These are phyloP conservation scores for Clarireedia paspali DNA, from an alignment of 2,329 filamentous ascomycete genomes.

Conservation along the genomic window DNA sequence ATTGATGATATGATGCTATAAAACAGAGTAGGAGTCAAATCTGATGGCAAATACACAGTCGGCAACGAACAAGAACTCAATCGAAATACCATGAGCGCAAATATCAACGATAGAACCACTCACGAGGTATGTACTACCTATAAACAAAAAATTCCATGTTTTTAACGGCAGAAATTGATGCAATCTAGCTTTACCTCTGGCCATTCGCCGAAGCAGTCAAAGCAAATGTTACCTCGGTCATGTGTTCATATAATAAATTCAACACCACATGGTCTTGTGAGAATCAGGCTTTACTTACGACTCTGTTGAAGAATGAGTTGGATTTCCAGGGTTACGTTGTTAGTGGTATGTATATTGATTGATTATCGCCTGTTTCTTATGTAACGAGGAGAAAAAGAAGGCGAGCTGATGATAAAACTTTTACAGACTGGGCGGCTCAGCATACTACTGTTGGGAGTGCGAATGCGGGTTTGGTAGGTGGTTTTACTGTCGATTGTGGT, in stretches of 20 bases:
- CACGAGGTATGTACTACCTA: conserved; percentile 58
- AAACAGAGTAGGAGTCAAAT: too few relatives aligned
- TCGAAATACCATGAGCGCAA: conserved; percentile 45
- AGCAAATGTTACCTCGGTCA: conserved; percentile 56
- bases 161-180: not conserved
- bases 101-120: conserved; percentile 56
- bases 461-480: conserved; percentile 53
- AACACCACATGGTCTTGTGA: conserved; percentile 63
- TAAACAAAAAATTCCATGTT: conserved; percentile 16
- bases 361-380: too few relatives aligned
- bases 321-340: conserved; percentile 68
- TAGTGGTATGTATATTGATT: conserved; percentile 30
- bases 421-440: conserved; percentile 66
- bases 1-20: too few relatives aligned
- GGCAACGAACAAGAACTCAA: conserved; percentile 62
- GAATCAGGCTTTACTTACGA: conserved; percentile 52
- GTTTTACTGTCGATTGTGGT: not conserved
- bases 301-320: conserved; percentile 60
- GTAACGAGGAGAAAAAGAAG: too few relatives aligned
- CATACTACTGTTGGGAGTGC: conserved; percentile 61
- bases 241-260: conserved; percentile 69
- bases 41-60: conserved; percentile 30
- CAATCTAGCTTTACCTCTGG: conserved; percentile 23
- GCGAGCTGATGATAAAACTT: too few relatives aligned
- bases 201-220: conserved; percentile 63